Evolutionary conservation across 257 asterid species (phyloP).

Genomic region (Nicotiana attenuata): DNA sequence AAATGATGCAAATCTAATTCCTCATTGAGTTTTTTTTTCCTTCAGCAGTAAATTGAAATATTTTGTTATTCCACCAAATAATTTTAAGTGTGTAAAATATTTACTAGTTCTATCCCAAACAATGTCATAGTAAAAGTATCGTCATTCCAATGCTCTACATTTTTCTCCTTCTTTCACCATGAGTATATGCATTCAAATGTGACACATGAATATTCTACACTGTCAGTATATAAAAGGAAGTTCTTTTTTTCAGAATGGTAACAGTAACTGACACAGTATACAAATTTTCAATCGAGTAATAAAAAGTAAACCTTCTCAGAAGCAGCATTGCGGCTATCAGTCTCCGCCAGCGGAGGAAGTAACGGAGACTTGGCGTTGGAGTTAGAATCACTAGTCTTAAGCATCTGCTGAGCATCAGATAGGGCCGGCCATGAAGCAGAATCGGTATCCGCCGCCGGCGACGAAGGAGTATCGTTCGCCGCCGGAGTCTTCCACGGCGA

Average conservation of each 20-base stretch:
- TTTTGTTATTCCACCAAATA: background rate
- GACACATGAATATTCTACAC: too few species aligned
- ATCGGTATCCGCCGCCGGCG: conserved; percentile 44
- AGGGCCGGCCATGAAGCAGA: conserved; percentile 86
- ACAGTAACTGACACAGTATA: too few species aligned
- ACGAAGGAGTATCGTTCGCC: conserved; percentile 20
- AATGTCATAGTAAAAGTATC: background rate
- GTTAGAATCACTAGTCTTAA: conserved; percentile 27
- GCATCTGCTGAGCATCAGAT: conserved; percentile 51
- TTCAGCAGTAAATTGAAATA: background rate
- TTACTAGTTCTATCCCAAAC: background rate
- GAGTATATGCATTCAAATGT: background rate
- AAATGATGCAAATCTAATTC: background rate
- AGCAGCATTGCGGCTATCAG: conserved; percentile 21
- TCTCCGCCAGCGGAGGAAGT: conserved; percentile 15
- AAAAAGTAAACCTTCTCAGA: conserved; percentile 26
- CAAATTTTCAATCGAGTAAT: too few species aligned
- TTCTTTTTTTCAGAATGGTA: too few species aligned
- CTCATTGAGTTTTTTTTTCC: background rate
- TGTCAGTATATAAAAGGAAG: too few species aligned
- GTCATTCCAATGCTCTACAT: background rate
- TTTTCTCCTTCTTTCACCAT: background rate
- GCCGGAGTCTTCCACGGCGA: conserved; percentile 78
- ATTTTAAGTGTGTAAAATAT: background rate
- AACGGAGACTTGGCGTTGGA: conserved; percentile 31